A percentile compares a stretch with the other conserved stretches of the same genome.
Evolutionary conservation across 2,329 filamentous ascomycete species (phyloP).

Genomic region (Fusarium chlamydosporum): DNA sequence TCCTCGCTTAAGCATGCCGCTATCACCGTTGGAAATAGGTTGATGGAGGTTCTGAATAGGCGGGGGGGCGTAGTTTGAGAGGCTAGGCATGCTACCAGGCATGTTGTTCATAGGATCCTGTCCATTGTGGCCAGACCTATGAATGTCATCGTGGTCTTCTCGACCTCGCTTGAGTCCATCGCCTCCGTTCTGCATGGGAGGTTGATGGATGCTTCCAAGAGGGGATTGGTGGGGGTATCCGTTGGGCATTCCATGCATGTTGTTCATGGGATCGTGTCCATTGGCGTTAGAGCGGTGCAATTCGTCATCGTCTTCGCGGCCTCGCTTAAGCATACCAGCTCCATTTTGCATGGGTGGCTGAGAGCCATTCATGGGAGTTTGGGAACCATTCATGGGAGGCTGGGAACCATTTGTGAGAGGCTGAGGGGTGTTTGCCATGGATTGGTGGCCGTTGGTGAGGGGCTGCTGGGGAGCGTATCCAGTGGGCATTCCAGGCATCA

Average conservation of each 20-base stretch:
- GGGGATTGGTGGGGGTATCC: constrained; percentile 75
- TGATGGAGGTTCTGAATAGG: constrained; percentile 58
- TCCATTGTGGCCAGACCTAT: constrained; percentile 74
- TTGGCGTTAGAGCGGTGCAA: constrained; percentile 73
- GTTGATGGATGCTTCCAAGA: constrained; percentile 29
- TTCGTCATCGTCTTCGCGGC: constrained; percentile 73
- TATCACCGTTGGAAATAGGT: constrained; percentile 70
- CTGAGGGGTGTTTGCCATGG: constrained; percentile 24
- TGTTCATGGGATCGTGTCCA: constrained; percentile 76
- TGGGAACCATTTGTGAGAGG: constrained; percentile 27
- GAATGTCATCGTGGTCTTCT: constrained; percentile 73
- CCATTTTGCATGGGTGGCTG: constrained; percentile 71
- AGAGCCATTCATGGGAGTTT: constrained; percentile 30
- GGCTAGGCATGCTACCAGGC: constrained; percentile 66
- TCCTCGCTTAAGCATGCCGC: constrained; percentile 61
- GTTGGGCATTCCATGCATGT: constrained; percentile 70
- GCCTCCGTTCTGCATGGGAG: constrained; percentile 72
- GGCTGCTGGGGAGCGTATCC: constrained; percentile 28
- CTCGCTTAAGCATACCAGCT: constrained; percentile 62
- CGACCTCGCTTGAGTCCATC: constrained; percentile 63
- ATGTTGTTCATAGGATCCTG: constrained; percentile 78
- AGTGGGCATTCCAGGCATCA: constrained; percentile 33
- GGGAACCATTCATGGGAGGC: constrained; percentile 37
- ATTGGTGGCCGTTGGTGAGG: constrained; percentile 29
- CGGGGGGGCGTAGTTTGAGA: constrained; percentile 74